Percentiles rank a stretch among this genome's conserved stretches.
Conservation (phyloP, 192 early-diverging fungal genomes). For the Entomortierella chlamydospora region DNA sequence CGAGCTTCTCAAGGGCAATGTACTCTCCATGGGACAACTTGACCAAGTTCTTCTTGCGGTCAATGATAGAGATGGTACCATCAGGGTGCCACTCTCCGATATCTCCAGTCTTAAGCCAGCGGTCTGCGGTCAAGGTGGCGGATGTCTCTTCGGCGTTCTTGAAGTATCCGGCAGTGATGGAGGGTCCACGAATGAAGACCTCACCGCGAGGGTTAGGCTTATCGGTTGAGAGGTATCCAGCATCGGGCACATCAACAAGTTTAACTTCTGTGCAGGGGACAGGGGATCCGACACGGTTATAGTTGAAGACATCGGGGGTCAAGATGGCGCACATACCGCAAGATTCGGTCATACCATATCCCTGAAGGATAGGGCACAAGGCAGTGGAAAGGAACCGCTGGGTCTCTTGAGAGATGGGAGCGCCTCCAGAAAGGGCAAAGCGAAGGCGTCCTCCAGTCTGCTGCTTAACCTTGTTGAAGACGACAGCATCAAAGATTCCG, state of each 20-base stretch:
- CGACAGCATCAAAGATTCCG: slow-evolving; percentile 74
- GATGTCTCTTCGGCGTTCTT: slow-evolving; percentile 74
- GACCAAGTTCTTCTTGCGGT: slow-evolving; percentile 94
- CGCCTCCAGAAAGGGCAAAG: slow-evolving; percentile 88
- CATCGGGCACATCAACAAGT: slow-evolving; percentile 78
- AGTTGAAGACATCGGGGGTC: slow-evolving; percentile 68
- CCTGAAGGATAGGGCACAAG: slow-evolving; percentile 86
- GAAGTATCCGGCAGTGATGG: slow-evolving; percentile 84
- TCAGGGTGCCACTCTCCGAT: slow-evolving; percentile 86
- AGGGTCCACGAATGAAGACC: slow-evolving; percentile 85
- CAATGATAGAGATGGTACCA: slow-evolving; percentile 87
- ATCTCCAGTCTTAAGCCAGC: slow-evolving; percentile 92
- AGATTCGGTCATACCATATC: slow-evolving; percentile 90
- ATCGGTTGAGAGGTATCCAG: slow-evolving; percentile 70
- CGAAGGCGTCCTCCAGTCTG: slow-evolving; percentile 89
- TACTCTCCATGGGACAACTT: slow-evolving; percentile 93
- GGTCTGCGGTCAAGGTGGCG: slow-evolving; percentile 77
- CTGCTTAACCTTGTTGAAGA: slow-evolving; percentile 86
- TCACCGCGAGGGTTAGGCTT: slow-evolving; percentile 81
- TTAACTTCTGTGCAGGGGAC: slow-evolving; percentile 83
- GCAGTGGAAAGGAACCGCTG: slow-evolving; percentile 84
- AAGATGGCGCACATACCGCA: slow-evolving; percentile 78
- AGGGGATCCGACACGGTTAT: slow-evolving; percentile 79
- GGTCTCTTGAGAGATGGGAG: slow-evolving; percentile 86
- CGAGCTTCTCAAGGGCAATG: slow-evolving; percentile 95